Evolutionary conservation across 2,329 filamentous ascomycete genomes (phyloP).

Genomic region (Parafenestella ontariensis): DNA sequence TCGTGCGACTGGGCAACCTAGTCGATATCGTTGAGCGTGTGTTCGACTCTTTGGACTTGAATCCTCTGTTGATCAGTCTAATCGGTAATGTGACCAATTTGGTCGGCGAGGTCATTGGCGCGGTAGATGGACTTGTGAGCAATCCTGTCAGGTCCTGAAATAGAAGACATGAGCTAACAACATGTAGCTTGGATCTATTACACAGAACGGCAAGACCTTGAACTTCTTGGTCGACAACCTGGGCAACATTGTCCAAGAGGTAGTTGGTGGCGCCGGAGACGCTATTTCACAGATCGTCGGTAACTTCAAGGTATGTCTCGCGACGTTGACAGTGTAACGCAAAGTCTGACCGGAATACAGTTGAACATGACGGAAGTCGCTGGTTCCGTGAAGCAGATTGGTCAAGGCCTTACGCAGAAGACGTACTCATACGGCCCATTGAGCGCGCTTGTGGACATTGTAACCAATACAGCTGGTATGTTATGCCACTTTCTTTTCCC

Average conservation of each 20-base stretch:
- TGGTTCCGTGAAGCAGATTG: slow-evolving; percentile 43
- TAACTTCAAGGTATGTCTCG: slow-evolving; percentile 54
- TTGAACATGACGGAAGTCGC: slow-evolving; percentile 64
- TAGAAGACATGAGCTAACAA: neutral
- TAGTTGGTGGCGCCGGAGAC: slow-evolving; percentile 55
- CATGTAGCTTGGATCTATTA: slow-evolving; percentile 60
- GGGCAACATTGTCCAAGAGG: slow-evolving; percentile 68
- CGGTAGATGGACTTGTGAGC: slow-evolving; percentile 60
- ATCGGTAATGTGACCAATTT: slow-evolving; percentile 62
- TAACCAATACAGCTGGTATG: slow-evolving; percentile 58
- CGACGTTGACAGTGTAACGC: neutral
- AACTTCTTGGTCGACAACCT: slow-evolving; percentile 67
- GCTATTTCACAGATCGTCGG: slow-evolving; percentile 63
- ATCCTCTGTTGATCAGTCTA: slow-evolving; percentile 65
- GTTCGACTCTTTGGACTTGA: slow-evolving; percentile 65
- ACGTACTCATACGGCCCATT: slow-evolving; percentile 61
- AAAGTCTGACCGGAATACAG: slow-evolving; percentile 10
- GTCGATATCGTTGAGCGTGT: slow-evolving; percentile 68
- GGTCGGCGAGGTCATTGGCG: slow-evolving; percentile 62
- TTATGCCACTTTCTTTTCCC: neutral
- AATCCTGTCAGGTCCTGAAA: neutral
- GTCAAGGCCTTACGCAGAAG: slow-evolving; percentile 56
- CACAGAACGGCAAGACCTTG: slow-evolving; percentile 62
- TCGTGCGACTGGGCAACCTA: slow-evolving; percentile 66
- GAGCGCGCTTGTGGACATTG: slow-evolving; percentile 61